Evolutionary conservation across 148 eudicot genomes (phyloP), one percentile per base, ranked within the genome.

Genomic region (Mesembryanthemum crystallinum): DNA sequence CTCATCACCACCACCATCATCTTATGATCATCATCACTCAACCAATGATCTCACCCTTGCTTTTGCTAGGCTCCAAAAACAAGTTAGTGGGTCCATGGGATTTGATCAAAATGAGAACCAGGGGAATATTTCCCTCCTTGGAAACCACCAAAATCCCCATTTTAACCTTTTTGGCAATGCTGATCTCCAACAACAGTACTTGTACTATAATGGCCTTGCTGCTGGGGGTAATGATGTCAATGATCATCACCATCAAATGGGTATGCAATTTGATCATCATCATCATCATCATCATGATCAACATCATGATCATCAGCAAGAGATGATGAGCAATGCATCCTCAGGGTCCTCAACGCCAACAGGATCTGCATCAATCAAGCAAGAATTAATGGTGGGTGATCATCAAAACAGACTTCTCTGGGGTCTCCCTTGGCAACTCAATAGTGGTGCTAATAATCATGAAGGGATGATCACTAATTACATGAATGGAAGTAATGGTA

Each of bases 371-470:
- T n/a, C n/a, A 35, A 43, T 78, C 14, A 78, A 91, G 79, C 90
- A 88, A 77, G 92, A 90, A 72, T 35, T 81, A 11, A 11, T 43
- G 49, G 49, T 11, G 45, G 86, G 75, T 13, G 85, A 79, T 35
- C 39, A 79, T 35, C 39, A 35, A 5, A 75, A 72, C 9, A 80
- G 87, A 28, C 85, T 82, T 3, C 61, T 87, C 21, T 87, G 86
- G 86, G 91, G 91, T 23, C 85, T 85, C 23, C 91, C 91, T 73
- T 88, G 94, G 94, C 94, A 88, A 79, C 57, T 74, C 55, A 78
- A 33, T 52, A 79, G 43, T 54, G 85, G 71, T 64, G 71, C 49
- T 43, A 43, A 35, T 35, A 35, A 8, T 7, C 1, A 43, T 43
- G 49, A 43, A 43, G 49, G 49, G 49, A 43, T 43, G 49, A 43